A percentile compares a stretch with the other conserved stretches of the same genome.
These are phyloP conservation scores for Dendrobium officinale DNA, from an alignment of 106 monocot species.

Conservation along the genomic window DNA sequence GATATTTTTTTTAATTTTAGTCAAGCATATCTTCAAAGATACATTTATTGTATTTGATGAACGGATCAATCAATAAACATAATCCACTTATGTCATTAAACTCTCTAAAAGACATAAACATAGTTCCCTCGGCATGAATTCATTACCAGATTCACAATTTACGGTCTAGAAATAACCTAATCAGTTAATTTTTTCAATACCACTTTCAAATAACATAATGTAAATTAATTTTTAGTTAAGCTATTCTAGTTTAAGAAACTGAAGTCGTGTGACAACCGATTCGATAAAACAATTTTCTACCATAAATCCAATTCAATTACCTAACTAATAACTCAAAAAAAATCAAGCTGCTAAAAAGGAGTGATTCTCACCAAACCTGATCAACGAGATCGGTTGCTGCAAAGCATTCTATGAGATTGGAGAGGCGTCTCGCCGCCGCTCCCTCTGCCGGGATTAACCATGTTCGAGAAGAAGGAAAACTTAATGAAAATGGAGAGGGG, in stretches of 20 bases:
- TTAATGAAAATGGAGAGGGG: background rate
- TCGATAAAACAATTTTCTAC: background rate
- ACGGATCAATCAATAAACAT: no score
- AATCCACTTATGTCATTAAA: background rate
- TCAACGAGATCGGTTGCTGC: background rate
- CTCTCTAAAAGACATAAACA: background rate
- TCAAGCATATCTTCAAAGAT: no score
- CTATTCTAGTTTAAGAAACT: background rate
- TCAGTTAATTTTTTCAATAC: background rate
- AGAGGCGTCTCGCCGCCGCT: background rate
- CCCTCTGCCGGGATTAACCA: background rate
- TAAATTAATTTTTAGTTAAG: background rate
- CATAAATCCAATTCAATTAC: background rate
- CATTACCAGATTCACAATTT: background rate
- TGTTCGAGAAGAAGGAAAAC: background rate
- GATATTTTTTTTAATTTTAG: no score
- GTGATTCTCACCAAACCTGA: background rate
- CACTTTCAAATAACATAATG: background rate
- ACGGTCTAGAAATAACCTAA: background rate
- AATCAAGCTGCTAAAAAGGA: background rate
- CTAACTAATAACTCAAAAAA: background rate
- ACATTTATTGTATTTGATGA: no score
- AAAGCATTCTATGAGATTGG: background rate
- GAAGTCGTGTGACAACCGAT: background rate
- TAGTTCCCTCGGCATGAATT: background rate